Percentiles rank a stretch among this genome's conserved stretches.
These are phyloP conservation scores for Thalassia testudinum DNA, from an alignment of 116 monocot species.

Conservation along the genomic window DNA sequence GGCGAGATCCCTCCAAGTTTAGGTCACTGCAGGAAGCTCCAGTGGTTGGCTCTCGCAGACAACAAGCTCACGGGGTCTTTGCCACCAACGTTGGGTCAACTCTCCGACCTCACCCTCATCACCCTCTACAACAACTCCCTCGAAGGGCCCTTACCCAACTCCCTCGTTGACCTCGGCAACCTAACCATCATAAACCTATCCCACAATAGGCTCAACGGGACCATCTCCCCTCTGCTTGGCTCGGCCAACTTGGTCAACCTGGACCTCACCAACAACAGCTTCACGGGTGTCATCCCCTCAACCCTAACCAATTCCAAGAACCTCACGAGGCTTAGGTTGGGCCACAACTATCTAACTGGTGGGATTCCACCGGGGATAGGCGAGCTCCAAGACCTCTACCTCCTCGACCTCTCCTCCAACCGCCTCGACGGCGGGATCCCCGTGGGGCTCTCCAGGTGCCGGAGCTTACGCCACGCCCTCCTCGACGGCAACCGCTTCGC, in stretches of 20 bases:
- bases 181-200: constrained; percentile 69
- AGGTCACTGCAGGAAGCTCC: constrained; percentile 55
- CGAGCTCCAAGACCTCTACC: constrained; percentile 27
- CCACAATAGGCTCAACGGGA: constrained; percentile 71
- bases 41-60: constrained; percentile 59
- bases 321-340: constrained; percentile 50
- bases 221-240: constrained; percentile 40
- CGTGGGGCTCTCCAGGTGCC: constrained; percentile 38
- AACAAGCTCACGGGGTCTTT: constrained; percentile 55
- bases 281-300: constrained; percentile 55
- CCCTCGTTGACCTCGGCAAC: constrained; percentile 33
- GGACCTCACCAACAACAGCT: constrained; percentile 80
- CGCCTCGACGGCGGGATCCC: constrained; percentile 43
- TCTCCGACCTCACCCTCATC: constrained; percentile 38
- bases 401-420: constrained; percentile 71
- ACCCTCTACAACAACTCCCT: constrained; percentile 93
- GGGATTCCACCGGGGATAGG: constrained; percentile 39
- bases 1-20: constrained; percentile 64
- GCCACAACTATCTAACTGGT: constrained; percentile 46
- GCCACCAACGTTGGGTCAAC: constrained; percentile 38
- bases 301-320: constrained; percentile 20
- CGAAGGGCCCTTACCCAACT: constrained; percentile 49
- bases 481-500: constrained; percentile 36
- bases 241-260: constrained; percentile 29
- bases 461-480: constrained; percentile 42